These are phyloP conservation scores for Hypoxylon sp. DNA, from an alignment of 2,329 filamentous ascomycete genomes.

Conservation along the genomic window DNA sequence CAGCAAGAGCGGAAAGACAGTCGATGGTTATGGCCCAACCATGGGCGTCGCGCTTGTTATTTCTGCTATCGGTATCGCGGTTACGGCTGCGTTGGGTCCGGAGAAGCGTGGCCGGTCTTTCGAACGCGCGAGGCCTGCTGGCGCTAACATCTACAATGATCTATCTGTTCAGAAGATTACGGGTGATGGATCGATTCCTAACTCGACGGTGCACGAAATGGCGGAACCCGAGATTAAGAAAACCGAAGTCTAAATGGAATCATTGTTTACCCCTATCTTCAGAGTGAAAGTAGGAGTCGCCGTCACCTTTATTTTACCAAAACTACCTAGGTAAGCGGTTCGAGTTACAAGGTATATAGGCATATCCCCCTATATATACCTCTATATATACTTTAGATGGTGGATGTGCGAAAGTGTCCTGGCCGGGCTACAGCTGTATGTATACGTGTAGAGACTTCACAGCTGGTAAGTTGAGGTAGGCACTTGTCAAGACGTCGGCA, in stretches of 20 bases:
- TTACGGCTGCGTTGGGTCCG: conserved; percentile 77
- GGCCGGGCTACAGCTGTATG: too few species aligned
- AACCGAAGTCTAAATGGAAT: conserved; percentile 1
- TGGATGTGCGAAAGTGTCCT: too few species aligned
- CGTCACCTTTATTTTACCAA: background rate
- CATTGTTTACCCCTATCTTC: background rate
- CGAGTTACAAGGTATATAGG: too few species aligned
- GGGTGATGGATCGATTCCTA: conserved; percentile 48
- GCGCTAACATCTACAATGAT: conserved; percentile 53
- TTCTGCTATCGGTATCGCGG: conserved; percentile 76
- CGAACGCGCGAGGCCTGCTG: conserved; percentile 69
- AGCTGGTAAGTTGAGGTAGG: background rate
- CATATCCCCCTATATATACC: background rate
- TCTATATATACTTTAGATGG: background rate
- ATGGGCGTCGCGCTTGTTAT: conserved; percentile 85
- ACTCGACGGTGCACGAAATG: conserved; percentile 21
- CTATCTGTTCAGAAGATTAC: conserved; percentile 50
- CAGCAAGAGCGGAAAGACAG: conserved; percentile 65
- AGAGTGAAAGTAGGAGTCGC: background rate
- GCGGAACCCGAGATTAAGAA: conserved; percentile 33
- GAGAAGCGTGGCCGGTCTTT: conserved; percentile 81
- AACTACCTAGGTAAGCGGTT: background rate
- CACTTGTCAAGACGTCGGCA: background rate
- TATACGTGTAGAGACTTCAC: too few species aligned
- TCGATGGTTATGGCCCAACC: conserved; percentile 78